Conservation (phyloP, 768 basidiomycete genomes). For the Suillus ampliporus region DNA sequence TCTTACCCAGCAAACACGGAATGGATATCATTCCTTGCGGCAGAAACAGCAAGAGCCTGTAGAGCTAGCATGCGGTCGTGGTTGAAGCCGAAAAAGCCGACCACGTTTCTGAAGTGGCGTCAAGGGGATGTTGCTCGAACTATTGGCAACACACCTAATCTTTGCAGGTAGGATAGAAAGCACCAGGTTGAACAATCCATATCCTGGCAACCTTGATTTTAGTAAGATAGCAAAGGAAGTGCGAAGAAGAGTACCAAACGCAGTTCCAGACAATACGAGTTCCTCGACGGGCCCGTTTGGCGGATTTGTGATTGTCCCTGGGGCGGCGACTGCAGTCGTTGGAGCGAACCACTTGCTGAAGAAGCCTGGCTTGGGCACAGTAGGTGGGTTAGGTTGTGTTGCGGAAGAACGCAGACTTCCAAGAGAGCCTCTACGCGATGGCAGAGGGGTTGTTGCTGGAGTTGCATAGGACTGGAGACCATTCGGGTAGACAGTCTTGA, state of each 20-base stretch:
- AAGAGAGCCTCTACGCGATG: slow-evolving; percentile 43
- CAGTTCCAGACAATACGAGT: slow-evolving; percentile 73
- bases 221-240: not conserved
- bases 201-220: slow-evolving; percentile 36
- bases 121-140: not conserved
- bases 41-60: slow-evolving; percentile 70
- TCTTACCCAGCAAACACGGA: slow-evolving; percentile 75
- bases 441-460: slow-evolving; percentile 40
- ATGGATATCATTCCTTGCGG: slow-evolving; percentile 72
- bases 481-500: slow-evolving; percentile 68
- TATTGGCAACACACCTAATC: slow-evolving; percentile 54
- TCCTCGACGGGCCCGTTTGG: slow-evolving; percentile 70
- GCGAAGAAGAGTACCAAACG: slow-evolving; percentile 62
- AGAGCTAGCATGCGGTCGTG: slow-evolving; percentile 73
- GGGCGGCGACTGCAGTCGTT: slow-evolving; percentile 18
- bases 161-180: slow-evolving; percentile 77
- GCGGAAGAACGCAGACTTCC: slow-evolving; percentile 20
- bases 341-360: slow-evolving; percentile 43
- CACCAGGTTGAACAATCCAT: slow-evolving; percentile 79
- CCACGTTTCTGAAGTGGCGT: slow-evolving; percentile 56
- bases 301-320: slow-evolving; percentile 29
- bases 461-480: slow-evolving; percentile 56
- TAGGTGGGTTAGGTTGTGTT: slow-evolving; percentile 21
- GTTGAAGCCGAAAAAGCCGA: slow-evolving; percentile 79
- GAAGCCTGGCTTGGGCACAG: slow-evolving; percentile 35